Evolutionary conservation across 2,329 filamentous ascomycete genomes (phyloP).

Genomic region (Talaromyces sp.): DNA sequence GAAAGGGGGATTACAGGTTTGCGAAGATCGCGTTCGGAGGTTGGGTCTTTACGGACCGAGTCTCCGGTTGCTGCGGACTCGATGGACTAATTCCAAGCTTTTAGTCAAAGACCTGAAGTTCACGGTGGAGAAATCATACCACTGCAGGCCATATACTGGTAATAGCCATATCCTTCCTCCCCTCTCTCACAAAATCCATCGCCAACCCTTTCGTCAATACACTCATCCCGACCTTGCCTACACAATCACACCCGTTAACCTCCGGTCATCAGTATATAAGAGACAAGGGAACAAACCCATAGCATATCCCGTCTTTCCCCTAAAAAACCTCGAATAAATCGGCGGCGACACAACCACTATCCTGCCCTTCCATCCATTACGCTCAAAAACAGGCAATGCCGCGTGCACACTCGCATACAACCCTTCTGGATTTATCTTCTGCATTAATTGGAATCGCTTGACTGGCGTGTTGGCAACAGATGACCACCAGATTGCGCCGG

Average conservation of each 20-base stretch:
- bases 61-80: conserved; percentile 69
- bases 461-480: conserved; percentile 68
- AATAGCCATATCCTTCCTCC: conserved; percentile 65
- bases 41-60: conserved; percentile 45
- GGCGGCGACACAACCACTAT: conserved; percentile 79
- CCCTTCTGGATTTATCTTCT: conserved; percentile 69
- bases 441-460: conserved; percentile 75
- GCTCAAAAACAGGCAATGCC: conserved; percentile 61
- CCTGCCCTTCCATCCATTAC: conserved; percentile 55
- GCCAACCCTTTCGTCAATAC: conserved; percentile 76
- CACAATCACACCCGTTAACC: background rate
- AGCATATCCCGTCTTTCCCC: conserved; percentile 82
- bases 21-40: conserved; percentile 58
- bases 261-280: too few species aligned
- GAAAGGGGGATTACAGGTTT: conserved; percentile 47
- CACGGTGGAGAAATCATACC: conserved; percentile 43
- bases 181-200: conserved; percentile 73
- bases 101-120: too few species aligned
- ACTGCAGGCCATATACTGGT: conserved; percentile 79
- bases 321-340: conserved; percentile 80
- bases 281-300: conserved; percentile 42
- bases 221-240: conserved; percentile 74
- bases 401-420: conserved; percentile 71
- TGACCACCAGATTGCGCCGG: conserved; percentile 82
- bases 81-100: conserved; percentile 50